Evolutionary conservation across 257 asterid species (phyloP).

Genomic region (Ehretia macrophylla): DNA sequence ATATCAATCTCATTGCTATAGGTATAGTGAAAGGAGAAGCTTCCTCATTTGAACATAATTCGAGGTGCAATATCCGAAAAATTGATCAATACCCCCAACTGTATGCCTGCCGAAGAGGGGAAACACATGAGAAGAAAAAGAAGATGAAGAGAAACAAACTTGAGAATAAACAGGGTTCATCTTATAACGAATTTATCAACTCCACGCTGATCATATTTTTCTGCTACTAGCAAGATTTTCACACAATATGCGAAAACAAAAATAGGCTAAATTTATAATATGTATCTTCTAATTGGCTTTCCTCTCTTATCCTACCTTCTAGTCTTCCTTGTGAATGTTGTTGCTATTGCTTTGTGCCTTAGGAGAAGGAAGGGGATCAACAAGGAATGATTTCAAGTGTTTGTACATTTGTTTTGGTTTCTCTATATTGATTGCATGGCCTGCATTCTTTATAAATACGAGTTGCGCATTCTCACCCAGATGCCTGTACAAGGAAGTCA

Average conservation of each 20-base stretch:
- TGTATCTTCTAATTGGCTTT: not conserved
- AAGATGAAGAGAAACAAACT: not conserved
- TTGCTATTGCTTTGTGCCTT: slow-evolving; percentile 24
- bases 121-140: not conserved
- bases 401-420: slow-evolving; percentile 57
- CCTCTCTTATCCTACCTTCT: slow-evolving; percentile 6
- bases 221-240: too few relatives aligned
- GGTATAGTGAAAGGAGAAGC: too few relatives aligned
- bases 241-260: not conserved
- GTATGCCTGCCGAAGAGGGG: not conserved
- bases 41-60: too few relatives aligned
- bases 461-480: slow-evolving; percentile 55
- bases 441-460: slow-evolving; percentile 61
- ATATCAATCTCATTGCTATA: too few relatives aligned
- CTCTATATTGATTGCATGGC: slow-evolving; percentile 79
- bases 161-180: not conserved
- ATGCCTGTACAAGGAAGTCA: slow-evolving; percentile 41
- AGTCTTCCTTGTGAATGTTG: slow-evolving; percentile 41
- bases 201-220: too few relatives aligned
- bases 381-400: slow-evolving; percentile 55
- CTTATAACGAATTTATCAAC: too few relatives aligned
- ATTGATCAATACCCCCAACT: not conserved
- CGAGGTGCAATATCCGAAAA: too few relatives aligned
- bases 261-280: not conserved
- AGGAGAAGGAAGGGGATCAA: slow-evolving; percentile 24